phyloP scores from a whole-genome alignment of 2,329 filamentous ascomycete genomes.

The Ophiostoma piceae region DNA sequence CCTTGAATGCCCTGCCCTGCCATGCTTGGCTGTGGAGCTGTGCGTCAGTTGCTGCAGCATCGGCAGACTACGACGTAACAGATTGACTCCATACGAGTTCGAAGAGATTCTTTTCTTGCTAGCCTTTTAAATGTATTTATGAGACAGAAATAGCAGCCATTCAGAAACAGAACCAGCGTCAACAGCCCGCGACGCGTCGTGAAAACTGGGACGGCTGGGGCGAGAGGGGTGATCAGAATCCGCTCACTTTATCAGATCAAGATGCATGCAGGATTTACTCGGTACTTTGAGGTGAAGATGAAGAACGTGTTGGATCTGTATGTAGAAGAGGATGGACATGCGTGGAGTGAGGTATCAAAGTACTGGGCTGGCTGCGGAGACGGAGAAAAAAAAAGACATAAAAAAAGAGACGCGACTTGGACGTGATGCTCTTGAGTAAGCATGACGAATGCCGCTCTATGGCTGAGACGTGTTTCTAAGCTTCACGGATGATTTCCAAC shows the following conservation, averaged over 20 bases:
- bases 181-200: slow-evolving; percentile 16
- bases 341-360: neutral
- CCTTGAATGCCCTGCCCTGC: neutral
- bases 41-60: neutral
- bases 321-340: too few species aligned
- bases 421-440: neutral
- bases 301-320: neutral
- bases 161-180: neutral
- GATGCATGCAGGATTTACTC: slow-evolving; percentile 4
- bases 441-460: neutral
- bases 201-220: slow-evolving; percentile 10
- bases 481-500: neutral
- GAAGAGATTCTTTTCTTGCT: too few species aligned
- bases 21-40: slow-evolving; percentile 6
- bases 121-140: too few species aligned
- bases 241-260: slow-evolving; percentile 24
- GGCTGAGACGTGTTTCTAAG: neutral
- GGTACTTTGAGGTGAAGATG: too few species aligned
- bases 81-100: neutral
- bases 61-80: slow-evolving; percentile 1
- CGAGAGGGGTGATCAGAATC: slow-evolving; percentile 5
- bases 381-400: too few species aligned
- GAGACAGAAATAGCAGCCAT: too few species aligned
- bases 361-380: neutral
- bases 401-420: neutral